Conservation (phyloP, 2,329 filamentous ascomycete species). For the Exophiala phaeomuriformis region DNA sequence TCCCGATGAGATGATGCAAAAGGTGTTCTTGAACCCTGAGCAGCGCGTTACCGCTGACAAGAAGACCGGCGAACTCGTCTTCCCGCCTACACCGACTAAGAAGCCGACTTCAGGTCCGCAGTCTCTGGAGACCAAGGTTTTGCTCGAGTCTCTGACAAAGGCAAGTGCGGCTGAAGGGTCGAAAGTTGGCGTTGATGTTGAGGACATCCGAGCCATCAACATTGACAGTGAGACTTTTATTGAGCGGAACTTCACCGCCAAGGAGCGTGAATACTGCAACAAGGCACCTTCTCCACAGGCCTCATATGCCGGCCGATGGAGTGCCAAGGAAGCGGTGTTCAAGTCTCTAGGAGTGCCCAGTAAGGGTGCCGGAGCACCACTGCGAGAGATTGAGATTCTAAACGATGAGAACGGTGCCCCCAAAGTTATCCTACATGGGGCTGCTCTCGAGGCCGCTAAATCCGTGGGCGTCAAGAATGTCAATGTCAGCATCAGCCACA, state of each 20-base stretch:
- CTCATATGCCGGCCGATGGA: constrained; percentile 93
- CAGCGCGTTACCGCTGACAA: constrained; percentile 79
- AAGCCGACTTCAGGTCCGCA: constrained; percentile 47
- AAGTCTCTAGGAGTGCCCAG: constrained; percentile 86
- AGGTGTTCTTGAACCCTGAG: constrained; percentile 88
- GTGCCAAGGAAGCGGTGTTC: constrained; percentile 97
- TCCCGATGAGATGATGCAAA: constrained; percentile 74
- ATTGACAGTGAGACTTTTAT: constrained; percentile 91
- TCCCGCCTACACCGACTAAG: constrained; percentile 62
- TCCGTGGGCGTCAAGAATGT: constrained; percentile 81
- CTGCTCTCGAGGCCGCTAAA: constrained; percentile 74
- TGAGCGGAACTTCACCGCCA: constrained; percentile 82
- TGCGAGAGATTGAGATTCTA: constrained; percentile 92
- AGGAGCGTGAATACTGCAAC: constrained; percentile 80
- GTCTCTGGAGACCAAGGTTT: constrained; percentile 59
- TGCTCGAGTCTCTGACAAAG: constrained; percentile 70
- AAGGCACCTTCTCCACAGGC: constrained; percentile 72
- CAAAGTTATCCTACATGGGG: constrained; percentile 78
- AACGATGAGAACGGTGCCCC: constrained; percentile 76
- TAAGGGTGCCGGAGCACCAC: constrained; percentile 76
- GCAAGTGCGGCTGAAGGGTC: constrained; percentile 56
- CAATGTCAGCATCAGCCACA: constrained; percentile 92
- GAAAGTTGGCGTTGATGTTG: constrained; percentile 89
- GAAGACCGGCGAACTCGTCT: constrained; percentile 74
- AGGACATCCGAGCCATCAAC: constrained; percentile 79